A percentile compares a stretch with the other conserved stretches of the same genome.
Evolutionary conservation across 768 basidiomycete genomes (phyloP).

Genomic region (Sutorius australiensis): DNA sequence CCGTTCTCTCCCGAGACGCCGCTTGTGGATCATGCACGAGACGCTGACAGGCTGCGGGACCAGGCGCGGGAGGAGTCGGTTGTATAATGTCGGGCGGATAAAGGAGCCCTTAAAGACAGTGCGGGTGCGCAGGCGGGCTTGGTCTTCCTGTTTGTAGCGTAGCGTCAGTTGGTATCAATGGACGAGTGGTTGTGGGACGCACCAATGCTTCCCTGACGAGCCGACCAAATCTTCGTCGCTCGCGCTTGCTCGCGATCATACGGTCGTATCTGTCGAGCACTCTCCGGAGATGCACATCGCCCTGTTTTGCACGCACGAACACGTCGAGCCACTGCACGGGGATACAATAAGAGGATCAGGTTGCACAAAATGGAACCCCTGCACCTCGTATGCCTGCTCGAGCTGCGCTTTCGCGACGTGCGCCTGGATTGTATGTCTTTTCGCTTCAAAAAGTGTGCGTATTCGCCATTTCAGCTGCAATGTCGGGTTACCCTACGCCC

Average conservation of each 20-base stretch:
- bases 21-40: constrained; percentile 59
- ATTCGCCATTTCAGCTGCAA: constrained; percentile 58
- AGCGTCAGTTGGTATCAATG: neutral
- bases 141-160: constrained; percentile 48
- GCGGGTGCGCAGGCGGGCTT: constrained; percentile 47
- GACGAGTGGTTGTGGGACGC: constrained; percentile 13
- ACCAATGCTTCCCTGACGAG: constrained; percentile 54
- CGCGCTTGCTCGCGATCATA: constrained; percentile 49
- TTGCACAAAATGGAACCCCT: constrained; percentile 13
- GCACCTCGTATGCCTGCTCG: constrained; percentile 53
- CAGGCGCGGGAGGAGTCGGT: constrained; percentile 74
- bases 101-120: constrained; percentile 71
- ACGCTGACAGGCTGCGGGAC: constrained; percentile 75
- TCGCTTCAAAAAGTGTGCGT: constrained; percentile 47
- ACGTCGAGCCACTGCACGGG: constrained; percentile 50
- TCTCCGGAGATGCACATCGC: constrained; percentile 43
- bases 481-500: neutral
- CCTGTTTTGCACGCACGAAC: constrained; percentile 51
- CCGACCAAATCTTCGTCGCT: constrained; percentile 45
- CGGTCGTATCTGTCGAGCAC: constrained; percentile 57
- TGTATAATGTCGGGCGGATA: constrained; percentile 58
- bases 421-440: constrained; percentile 53
- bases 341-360: neutral
- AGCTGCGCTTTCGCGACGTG: constrained; percentile 45
- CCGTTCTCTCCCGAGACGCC: constrained; percentile 41